Evolutionary conservation across 768 basidiomycete genomes (phyloP), one percentile per base, ranked within the genome.

Genomic region (Mycena pura): DNA sequence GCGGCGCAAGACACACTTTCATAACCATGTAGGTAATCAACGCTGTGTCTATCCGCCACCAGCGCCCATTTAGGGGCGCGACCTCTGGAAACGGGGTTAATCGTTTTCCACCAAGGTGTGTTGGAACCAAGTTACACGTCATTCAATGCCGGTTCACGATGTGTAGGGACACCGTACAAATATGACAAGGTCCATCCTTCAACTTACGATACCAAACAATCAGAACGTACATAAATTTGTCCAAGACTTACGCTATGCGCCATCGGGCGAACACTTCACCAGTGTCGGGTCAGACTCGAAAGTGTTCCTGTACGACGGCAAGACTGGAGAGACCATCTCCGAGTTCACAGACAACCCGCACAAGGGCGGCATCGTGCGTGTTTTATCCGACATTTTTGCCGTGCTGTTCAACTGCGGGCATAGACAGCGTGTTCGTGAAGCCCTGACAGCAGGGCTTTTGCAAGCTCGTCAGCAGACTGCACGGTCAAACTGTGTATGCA

Each of bases 151-250:
- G 13, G 31, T 14, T 40, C 13, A 17, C 40, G 32, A 5, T 34
- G 11, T n/a, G n/a, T n/a, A 89, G 91, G 92, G 11, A 86, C 86
- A 0, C 96, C 96, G 0, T 99, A 87, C 83, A 96, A 95, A 74
- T 96, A 89, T 65, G 88, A 91, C 72, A 95, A 90, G 84, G 93
- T 85, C 44, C 62, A n/a, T n/a, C n/a, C 49, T 3, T 24, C 4
- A 22, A 22, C 55, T 63, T 22, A 63, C 32, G 29, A 52, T 39
- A 45, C 15, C 46, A 93, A 90, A 86, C 88, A 11, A 90, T 97
- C 77, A 89, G 86, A 73, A 90, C 89, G 3, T 96, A 99, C 72
- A 90, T 88, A 93, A 91, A 72, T 97, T 96, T 69, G 92, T 98
- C 15, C 93, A 96, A 75, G 94, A 96, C 60, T 85, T 98, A 32